Evolutionary conservation across 805 yeast genomes (phyloP).

Genomic region (Ogataea degrootiae): DNA sequence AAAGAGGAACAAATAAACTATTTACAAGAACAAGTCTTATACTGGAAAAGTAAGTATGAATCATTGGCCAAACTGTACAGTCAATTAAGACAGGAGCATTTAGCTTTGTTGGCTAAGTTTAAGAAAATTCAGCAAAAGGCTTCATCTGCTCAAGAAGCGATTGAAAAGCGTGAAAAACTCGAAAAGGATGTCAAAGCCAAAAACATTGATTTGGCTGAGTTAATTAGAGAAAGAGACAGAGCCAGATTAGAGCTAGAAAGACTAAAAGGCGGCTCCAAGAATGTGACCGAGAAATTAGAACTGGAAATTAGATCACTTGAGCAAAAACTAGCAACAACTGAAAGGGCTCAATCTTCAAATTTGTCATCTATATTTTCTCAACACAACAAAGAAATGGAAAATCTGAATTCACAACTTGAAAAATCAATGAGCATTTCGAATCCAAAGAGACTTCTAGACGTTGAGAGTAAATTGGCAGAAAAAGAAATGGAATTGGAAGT

Average conservation of each 20-base stretch:
- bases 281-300: conserved; percentile 60
- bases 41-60: conserved; percentile 86
- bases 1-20: conserved; percentile 68
- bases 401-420: conserved; percentile 36
- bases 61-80: conserved; percentile 84
- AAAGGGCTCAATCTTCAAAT: conserved; percentile 60
- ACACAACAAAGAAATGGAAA: conserved; percentile 59
- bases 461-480: conserved; percentile 48
- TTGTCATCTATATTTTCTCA: conserved; percentile 53
- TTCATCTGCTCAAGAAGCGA: conserved; percentile 83
- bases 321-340: conserved; percentile 52
- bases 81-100: conserved; percentile 87
- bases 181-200: conserved; percentile 83
- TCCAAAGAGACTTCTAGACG: conserved; percentile 22
- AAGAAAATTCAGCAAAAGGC: conserved; percentile 84
- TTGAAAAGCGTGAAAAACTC: conserved; percentile 73
- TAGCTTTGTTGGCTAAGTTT: conserved; percentile 69
- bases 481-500: conserved; percentile 78
- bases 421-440: conserved; percentile 25
- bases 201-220: conserved; percentile 81
- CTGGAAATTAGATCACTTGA: conserved; percentile 60
- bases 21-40: conserved; percentile 67
- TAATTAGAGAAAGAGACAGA: conserved; percentile 84
- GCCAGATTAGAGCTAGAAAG: conserved; percentile 80
- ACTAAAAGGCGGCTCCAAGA: conserved; percentile 56